Conservation (phyloP, 306 rosid species). For the Cercis canadensis region DNA sequence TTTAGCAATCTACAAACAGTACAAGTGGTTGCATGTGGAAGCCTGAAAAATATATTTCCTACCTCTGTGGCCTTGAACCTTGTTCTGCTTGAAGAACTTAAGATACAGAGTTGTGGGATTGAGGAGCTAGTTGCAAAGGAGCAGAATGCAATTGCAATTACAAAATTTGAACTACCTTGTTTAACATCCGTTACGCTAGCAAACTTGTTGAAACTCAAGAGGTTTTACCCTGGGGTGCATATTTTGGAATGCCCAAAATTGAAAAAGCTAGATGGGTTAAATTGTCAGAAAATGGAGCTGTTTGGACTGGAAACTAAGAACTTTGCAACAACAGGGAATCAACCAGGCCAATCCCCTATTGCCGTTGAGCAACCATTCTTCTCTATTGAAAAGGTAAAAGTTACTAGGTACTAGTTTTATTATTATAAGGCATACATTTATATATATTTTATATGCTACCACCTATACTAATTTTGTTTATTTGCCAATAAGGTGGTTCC, state of each 20-base stretch:
- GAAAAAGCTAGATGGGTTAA: neutral
- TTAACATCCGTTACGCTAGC: neutral
- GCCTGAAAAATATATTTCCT: constrained; percentile 23
- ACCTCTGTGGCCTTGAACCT: constrained; percentile 19
- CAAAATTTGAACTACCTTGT: constrained; percentile 2
- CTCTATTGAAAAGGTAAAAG: neutral
- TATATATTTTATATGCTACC: neutral
- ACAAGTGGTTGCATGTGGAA: neutral
- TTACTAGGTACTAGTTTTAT: too few relatives aligned
- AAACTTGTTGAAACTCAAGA: constrained; percentile 1
- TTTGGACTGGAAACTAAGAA: neutral
- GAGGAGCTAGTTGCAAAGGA: constrained; percentile 19
- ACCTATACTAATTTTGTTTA: neutral
- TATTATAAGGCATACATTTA: neutral
- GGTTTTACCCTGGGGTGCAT: constrained; percentile 15
- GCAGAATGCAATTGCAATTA: neutral
- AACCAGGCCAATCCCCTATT: too few relatives aligned
- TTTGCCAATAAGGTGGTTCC: neutral
- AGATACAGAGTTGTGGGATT: neutral
- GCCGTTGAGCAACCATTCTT: neutral
- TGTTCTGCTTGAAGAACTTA: neutral
- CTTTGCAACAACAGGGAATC: neutral
- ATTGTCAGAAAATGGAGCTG: neutral
- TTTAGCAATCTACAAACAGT: constrained; percentile 8
- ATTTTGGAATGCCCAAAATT: constrained; percentile 30